These are phyloP conservation scores for Hippophae tibetana DNA, from an alignment of 306 rosid genomes.

Conservation along the genomic window DNA sequence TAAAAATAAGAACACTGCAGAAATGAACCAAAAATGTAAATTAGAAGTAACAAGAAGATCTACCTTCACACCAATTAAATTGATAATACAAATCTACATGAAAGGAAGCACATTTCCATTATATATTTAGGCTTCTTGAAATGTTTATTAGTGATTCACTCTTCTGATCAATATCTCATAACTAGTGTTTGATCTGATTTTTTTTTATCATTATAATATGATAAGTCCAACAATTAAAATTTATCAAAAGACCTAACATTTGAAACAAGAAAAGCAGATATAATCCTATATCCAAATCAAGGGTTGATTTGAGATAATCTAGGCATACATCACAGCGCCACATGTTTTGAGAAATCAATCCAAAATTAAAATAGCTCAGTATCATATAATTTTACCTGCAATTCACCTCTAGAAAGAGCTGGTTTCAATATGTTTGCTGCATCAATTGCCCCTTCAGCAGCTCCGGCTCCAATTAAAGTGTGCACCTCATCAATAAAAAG, in stretches of 20 bases:
- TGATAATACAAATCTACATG: neutral
- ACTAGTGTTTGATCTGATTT: too few species aligned
- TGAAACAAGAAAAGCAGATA: neutral
- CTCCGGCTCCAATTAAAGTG: slow-evolving; percentile 95
- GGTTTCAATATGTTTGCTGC: slow-evolving; percentile 94
- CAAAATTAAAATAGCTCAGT: neutral
- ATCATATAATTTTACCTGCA: slow-evolving; percentile 49
- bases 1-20: slow-evolving; percentile 3
- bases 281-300: neutral
- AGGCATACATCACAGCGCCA: neutral
- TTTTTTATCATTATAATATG: neutral
- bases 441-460: slow-evolving; percentile 97
- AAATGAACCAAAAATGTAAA: slow-evolving; percentile 1
- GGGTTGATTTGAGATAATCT: neutral
- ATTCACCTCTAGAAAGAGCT: slow-evolving; percentile 95
- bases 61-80: slow-evolving; percentile 1
- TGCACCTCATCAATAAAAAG: slow-evolving; percentile 92
- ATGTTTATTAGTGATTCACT: neutral
- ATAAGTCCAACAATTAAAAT: neutral
- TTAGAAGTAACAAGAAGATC: neutral
- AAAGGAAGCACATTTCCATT: neutral
- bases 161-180: neutral
- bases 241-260: neutral
- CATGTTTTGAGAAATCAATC: neutral
- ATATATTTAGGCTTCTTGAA: neutral